Evolutionary conservation across 2,329 filamentous ascomycete genomes (phyloP).

Genomic region (Pyricularia sp.): DNA sequence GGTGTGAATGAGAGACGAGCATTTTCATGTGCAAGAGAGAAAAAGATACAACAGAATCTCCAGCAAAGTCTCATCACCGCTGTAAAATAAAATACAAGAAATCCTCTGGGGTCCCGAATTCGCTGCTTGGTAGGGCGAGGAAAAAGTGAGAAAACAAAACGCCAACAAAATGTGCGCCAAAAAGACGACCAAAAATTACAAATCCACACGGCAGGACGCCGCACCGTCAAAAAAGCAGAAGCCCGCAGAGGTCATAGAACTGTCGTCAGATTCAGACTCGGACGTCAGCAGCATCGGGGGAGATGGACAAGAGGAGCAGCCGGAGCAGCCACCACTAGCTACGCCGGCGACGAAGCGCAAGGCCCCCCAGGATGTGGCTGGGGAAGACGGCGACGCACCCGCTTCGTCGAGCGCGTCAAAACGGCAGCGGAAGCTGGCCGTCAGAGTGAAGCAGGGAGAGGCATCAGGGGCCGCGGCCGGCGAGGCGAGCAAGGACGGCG

Average conservation of each 20-base stretch:
- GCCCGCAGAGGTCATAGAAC: background rate
- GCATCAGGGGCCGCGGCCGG: background rate
- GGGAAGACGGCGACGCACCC: background rate
- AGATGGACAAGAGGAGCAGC: background rate
- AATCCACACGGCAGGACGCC: background rate
- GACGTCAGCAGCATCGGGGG: background rate
- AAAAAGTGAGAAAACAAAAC: too few species aligned
- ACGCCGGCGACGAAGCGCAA: background rate
- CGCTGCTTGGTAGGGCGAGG: too few species aligned
- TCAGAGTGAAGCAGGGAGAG: slow-evolving; percentile 7
- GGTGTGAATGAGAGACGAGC: background rate
- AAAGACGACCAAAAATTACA: background rate
- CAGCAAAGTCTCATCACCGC: background rate
- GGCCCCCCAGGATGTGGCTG: background rate
- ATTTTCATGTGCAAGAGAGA: background rate
- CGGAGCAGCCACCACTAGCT: background rate
- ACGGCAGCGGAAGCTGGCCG: slow-evolving; percentile 11
- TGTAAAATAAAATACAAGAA: background rate
- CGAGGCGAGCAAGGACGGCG: background rate
- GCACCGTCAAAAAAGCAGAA: background rate
- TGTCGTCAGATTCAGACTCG: slow-evolving; percentile 3
- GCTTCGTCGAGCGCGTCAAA: slow-evolving; percentile 4
- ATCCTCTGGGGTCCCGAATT: too few species aligned
- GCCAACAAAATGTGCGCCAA: background rate
- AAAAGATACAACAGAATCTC: background rate